Evolutionary conservation across 1,139 yeast genomes (phyloP).

Genomic region (Kazachstania sp.): DNA sequence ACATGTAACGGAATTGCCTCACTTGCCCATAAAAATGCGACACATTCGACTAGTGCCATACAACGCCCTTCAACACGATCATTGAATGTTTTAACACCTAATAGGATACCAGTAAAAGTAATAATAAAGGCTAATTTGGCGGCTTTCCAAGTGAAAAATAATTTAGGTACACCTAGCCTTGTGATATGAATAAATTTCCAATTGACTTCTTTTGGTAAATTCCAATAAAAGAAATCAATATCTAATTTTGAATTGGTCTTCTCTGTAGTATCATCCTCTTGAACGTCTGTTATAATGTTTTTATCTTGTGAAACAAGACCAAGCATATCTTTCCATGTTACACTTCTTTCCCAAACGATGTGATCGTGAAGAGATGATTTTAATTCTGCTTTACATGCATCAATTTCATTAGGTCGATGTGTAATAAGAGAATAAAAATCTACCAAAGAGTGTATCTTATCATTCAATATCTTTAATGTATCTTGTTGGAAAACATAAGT

Average conservation of each 20-base stretch:
- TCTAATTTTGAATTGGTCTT: conserved; percentile 17
- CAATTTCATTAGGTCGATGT: conserved; percentile 22
- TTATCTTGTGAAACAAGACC: conserved; percentile 46
- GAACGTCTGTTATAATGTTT: conserved; percentile 23
- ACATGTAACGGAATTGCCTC: conserved; percentile 65
- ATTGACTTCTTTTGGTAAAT: conserved; percentile 32
- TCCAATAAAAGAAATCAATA: conserved; percentile 28
- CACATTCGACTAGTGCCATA: conserved; percentile 59
- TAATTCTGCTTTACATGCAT: conserved; percentile 35
- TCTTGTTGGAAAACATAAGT: conserved; percentile 40
- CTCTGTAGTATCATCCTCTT: conserved; percentile 13
- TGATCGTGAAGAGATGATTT: conserved; percentile 60
- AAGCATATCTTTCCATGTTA: conserved; percentile 66
- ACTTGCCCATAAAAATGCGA: conserved; percentile 65
- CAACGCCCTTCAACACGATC: conserved; percentile 56
- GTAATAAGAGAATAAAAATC: conserved; percentile 41
- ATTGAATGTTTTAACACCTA: conserved; percentile 49
- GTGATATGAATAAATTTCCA: conserved; percentile 33
- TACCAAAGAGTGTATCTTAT: conserved; percentile 40
- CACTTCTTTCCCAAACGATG: conserved; percentile 68
- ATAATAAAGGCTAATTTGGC: conserved; percentile 42
- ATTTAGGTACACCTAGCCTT: conserved; percentile 31
- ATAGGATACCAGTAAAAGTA: conserved; percentile 39
- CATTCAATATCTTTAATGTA: conserved; percentile 41
- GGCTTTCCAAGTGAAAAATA: conserved; percentile 34